phyloP scores from a whole-genome alignment of 1,139 yeast species.

The Suhomyces anneliseae region DNA sequence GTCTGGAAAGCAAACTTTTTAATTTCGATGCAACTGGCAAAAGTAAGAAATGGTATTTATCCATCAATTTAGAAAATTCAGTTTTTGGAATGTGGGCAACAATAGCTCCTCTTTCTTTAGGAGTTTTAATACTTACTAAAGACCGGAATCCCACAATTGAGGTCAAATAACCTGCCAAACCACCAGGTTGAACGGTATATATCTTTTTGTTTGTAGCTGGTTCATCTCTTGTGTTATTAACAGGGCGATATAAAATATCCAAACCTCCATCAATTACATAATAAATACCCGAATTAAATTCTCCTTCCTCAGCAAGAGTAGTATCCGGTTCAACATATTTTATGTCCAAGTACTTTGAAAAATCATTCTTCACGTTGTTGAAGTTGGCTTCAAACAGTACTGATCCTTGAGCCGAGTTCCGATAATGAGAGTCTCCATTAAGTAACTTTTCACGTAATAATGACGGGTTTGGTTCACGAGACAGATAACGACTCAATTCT shows the following conservation, averaged over 20 bases:
- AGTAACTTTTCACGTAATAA: neutral
- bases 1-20: constrained; percentile 63
- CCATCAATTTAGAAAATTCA: constrained; percentile 65
- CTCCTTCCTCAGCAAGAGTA: constrained; percentile 61
- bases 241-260: constrained; percentile 50
- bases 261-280: constrained; percentile 77
- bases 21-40: constrained; percentile 75
- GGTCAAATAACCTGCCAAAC: constrained; percentile 85
- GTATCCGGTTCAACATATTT: constrained; percentile 55
- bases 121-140: constrained; percentile 62
- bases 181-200: constrained; percentile 71
- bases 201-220: constrained; percentile 34
- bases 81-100: constrained; percentile 72
- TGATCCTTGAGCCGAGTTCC: neutral
- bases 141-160: constrained; percentile 79
- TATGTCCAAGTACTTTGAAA: constrained; percentile 63
- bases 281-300: constrained; percentile 69
- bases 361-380: constrained; percentile 59
- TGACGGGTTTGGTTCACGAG: neutral
- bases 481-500: constrained; percentile 7
- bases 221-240: constrained; percentile 13
- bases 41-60: constrained; percentile 72
- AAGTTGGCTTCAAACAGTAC: constrained; percentile 12
- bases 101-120: constrained; percentile 54
- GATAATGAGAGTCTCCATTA: neutral